Evolutionary conservation across 371 early-diverging fungal genomes (phyloP), one percentile per base, ranked within the genome.

Genomic region (Coemansia sp.): DNA sequence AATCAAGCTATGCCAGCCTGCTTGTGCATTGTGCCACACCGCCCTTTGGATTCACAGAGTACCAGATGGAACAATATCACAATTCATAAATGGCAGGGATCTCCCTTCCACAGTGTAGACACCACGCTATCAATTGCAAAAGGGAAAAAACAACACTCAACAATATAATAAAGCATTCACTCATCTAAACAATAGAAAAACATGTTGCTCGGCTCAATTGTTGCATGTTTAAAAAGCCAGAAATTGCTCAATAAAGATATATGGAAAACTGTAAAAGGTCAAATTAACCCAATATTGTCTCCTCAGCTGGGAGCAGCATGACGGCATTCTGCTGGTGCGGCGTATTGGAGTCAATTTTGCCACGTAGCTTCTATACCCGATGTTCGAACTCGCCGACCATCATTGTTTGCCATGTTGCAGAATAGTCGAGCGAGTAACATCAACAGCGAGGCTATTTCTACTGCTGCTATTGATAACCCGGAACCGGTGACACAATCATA

Each of bases 351-450:
- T 3, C 24, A 24, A 24, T 78, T 62, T 94, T 94, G 13, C 63
- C 60, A 56, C 82, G 82, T 56, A 82, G 67, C 63, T 70, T 80
- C n/a, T 40, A 59, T 49, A 81, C 71, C 63, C 75, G 67, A 17
- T 36, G 40, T 58, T 81, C 80, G 44, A 81, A 63, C 56, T 23
- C 68, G 26, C 49, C 36, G 39, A 79, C 80, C 78, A 71, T 77
- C 26, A 6, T 23, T 8, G n/a, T 56, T 55, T 26, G 9, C 17
- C 19, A 24, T 24, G 24, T 24, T 24, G 24, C 24, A 24, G 24
- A 24, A 24, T 24, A 24, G 24, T 24, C 24, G 24, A 24, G 24
- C 24, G 24, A 24, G 24, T 24, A 24, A 24, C 24, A 24, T 24
- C 24, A 24, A 24, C 24, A 24, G 3, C 24, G 24, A 24, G 24